Base-by-base conservation (phyloP, 2,329 filamentous ascomycete genomes). In the Aspergillus pseudoglaucus region DNA sequence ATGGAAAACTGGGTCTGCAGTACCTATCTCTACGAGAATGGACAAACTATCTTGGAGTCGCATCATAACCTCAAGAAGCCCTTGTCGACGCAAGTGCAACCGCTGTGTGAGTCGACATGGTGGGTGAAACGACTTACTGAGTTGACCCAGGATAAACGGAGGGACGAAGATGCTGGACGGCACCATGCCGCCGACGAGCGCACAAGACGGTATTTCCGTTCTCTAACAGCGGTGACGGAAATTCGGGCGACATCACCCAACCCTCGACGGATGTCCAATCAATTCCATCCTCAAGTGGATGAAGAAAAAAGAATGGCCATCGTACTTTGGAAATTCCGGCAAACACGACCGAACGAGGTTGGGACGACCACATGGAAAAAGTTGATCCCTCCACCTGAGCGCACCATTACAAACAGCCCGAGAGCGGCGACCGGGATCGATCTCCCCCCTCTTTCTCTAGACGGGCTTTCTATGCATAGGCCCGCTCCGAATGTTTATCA, bases 261-360 rank as follows among this genome's bases (percentile, higher is more conserved):
- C 47, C 56, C 59, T 25, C 59, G 57, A 5, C 57, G 62, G 7
- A 48, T 63, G 9, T 59, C 64, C 1, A 62, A 55, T 37, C 58
- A 59, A 27, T 62, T 60, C 47, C 52, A 55, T 32, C 47, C 51
- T 8, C 55, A 58, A n/a, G 42, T 57, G 2, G 53, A 50, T 10
- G 59, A 60, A 15, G 59, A 66, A 40, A 61, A 68, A 52, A 60
- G 68, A 22, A 68, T 73, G 60, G 70, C 70, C 2, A 64, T 75
- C 40, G 50, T 75, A 12, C 61, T 73, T 15, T 75, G 73, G 73
- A 72, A 68, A 45, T 75, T 75, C 56, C 68, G 67, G 6, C 66
- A 72, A 53, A 70, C 69, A n/a, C 57, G 61, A 6, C 58, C 61
- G 14, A 62, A 61, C 6, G 64, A 71, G 47, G 65, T 66, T 20